Conservation (phyloP, 2,329 filamentous ascomycete species). For the Lachnellula hyalina region DNA sequence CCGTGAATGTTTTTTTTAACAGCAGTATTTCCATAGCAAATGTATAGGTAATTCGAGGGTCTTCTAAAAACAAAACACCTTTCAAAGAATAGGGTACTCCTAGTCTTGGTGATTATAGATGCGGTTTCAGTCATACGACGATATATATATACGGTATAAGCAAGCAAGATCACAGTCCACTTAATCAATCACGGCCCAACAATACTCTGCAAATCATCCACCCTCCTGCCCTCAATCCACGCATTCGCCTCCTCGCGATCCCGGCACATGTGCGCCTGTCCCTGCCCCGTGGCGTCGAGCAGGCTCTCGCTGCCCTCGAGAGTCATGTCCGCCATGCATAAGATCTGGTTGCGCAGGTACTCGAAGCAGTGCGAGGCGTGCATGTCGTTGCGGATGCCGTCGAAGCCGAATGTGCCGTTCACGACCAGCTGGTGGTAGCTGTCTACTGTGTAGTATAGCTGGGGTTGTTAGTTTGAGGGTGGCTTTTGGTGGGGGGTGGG, state of each 20-base stretch:
- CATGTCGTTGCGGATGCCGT: slow-evolving; percentile 25
- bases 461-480: background rate
- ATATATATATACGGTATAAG: too few relatives aligned
- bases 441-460: slow-evolving; percentile 31
- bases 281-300: slow-evolving; percentile 25
- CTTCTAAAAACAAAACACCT: too few relatives aligned
- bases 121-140: too few relatives aligned
- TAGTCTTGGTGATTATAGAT: too few relatives aligned
- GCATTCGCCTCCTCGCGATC: slow-evolving; percentile 28
- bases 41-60: too few relatives aligned
- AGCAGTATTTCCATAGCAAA: too few relatives aligned
- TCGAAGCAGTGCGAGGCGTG: slow-evolving; percentile 33
- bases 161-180: too few relatives aligned
- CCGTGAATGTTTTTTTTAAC: too few relatives aligned
- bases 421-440: slow-evolving; percentile 32
- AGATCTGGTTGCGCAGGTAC: slow-evolving; percentile 30
- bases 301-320: slow-evolving; percentile 27
- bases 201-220: slow-evolving; percentile 32
- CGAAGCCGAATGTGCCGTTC: slow-evolving; percentile 25
- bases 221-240: slow-evolving; percentile 31
- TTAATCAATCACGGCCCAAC: slow-evolving; percentile 23
- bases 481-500: too few relatives aligned
- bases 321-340: slow-evolving; percentile 34
- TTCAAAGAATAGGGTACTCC: too few relatives aligned
- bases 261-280: slow-evolving; percentile 31